phyloP scores from a whole-genome alignment of 2,329 filamentous ascomycete species.

The Sarocladium oryzae region DNA sequence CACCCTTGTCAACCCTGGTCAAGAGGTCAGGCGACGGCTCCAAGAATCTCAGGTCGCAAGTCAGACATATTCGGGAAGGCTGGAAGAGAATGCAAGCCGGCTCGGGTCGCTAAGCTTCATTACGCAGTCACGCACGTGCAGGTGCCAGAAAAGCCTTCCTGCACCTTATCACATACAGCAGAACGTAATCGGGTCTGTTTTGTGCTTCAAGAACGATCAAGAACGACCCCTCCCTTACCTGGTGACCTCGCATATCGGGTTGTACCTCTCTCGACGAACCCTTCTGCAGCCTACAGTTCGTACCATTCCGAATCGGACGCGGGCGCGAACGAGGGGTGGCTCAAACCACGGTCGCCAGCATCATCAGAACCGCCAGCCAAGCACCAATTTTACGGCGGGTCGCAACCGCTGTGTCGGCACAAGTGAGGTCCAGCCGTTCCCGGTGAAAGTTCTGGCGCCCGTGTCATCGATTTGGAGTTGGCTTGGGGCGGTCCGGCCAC shows the following conservation, averaged over 20 bases:
- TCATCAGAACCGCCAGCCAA: conserved; percentile 3
- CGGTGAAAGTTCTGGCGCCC: conserved; percentile 7
- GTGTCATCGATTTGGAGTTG: not conserved
- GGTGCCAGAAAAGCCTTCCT: not conserved
- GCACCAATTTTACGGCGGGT: not conserved
- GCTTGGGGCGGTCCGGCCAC: not conserved
- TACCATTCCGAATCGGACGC: conserved; percentile 7
- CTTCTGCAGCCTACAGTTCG: conserved; percentile 5
- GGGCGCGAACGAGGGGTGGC: conserved; percentile 2
- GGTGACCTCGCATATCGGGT: conserved; percentile 1
- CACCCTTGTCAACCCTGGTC: not conserved
- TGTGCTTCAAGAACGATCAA: not conserved
- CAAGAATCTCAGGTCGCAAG: not conserved
- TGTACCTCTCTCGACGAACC: not conserved
- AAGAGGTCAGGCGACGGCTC: conserved; percentile 1
- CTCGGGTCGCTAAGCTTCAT: not conserved
- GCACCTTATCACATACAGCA: not conserved
- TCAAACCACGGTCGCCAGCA: not conserved
- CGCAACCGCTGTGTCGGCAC: not conserved
- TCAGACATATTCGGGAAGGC: not conserved
- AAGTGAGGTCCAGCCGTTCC: not conserved
- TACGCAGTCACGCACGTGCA: conserved; percentile 7
- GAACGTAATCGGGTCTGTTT: not conserved
- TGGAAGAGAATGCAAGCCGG: not conserved
- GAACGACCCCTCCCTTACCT: not conserved